phyloP scores from a whole-genome alignment of 345 rosid genomes.

The Laguncularia racemosa region DNA sequence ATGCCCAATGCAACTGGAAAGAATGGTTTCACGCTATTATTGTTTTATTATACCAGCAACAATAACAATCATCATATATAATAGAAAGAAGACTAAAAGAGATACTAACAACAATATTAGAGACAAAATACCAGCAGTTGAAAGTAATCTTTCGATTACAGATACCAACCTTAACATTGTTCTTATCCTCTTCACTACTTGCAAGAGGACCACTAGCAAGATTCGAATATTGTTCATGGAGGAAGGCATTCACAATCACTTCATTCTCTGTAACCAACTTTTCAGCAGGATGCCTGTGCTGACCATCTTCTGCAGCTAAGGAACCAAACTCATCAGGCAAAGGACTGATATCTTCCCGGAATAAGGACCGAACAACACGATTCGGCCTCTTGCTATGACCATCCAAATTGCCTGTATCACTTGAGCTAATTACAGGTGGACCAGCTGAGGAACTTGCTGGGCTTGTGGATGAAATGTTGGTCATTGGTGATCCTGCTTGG shows the following conservation, averaged over 20 bases:
- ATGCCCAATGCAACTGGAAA: too few species aligned
- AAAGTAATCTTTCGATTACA: neutral
- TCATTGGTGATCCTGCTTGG: conserved; percentile 46
- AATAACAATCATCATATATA: too few species aligned
- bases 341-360: conserved; percentile 41
- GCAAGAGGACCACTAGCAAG: conserved; percentile 33
- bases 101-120: too few species aligned
- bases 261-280: conserved; percentile 51
- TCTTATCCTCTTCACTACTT: conserved; percentile 27
- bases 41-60: too few species aligned
- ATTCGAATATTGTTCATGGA: conserved; percentile 42
- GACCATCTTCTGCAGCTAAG: conserved; percentile 22
- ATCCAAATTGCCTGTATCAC: conserved; percentile 15
- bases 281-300: conserved; percentile 21
- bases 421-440: conserved; percentile 22
- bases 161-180: conserved; percentile 51
- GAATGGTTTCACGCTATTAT: too few species aligned
- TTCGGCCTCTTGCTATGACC: conserved; percentile 34
- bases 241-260: conserved; percentile 63
- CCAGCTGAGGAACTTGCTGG: conserved; percentile 25
- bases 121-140: neutral
- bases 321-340: conserved; percentile 27
- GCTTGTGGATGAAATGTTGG: conserved; percentile 25
- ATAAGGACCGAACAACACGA: conserved; percentile 61
- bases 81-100: too few species aligned